A percentile compares a stretch with the other conserved stretches of the same genome.
These are phyloP conservation scores for Paraphoma sp. DNA, from an alignment of 2,329 filamentous ascomycete species.

Conservation along the genomic window DNA sequence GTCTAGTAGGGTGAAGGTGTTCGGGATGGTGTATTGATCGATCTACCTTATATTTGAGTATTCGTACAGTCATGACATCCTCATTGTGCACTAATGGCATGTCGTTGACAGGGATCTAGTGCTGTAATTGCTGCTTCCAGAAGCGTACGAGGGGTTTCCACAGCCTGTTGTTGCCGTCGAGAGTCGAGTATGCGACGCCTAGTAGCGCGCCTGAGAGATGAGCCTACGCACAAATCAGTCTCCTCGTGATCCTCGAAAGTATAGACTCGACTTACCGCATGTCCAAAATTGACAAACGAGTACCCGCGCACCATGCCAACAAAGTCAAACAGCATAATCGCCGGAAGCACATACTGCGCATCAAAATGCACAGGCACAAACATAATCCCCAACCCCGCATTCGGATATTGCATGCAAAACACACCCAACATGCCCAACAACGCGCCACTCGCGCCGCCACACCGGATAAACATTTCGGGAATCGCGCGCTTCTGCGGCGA, in stretches of 20 bases:
- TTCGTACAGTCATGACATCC: too few species aligned
- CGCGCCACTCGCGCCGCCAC: slow-evolving; percentile 44
- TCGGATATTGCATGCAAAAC: slow-evolving; percentile 43
- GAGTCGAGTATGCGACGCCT: slow-evolving; percentile 40
- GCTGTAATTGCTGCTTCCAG: slow-evolving; percentile 33
- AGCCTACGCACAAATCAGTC: slow-evolving; percentile 33
- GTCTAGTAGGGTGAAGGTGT: too few species aligned
- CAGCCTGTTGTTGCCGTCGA: slow-evolving; percentile 40
- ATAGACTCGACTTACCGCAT: slow-evolving; percentile 36
- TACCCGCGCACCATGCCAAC: slow-evolving; percentile 39
- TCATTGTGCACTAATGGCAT: too few species aligned
- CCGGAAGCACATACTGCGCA: slow-evolving; percentile 38
- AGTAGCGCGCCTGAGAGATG: slow-evolving; percentile 40
- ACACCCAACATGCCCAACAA: slow-evolving; percentile 37
- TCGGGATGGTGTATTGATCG: too few species aligned
- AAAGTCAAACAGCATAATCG: slow-evolving; percentile 43
- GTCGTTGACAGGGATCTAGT: background rate
- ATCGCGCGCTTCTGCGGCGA: slow-evolving; percentile 20
- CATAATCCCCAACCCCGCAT: slow-evolving; percentile 36
- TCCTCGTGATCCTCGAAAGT: background rate
- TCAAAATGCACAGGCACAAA: slow-evolving; percentile 41
- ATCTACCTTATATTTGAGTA: too few species aligned
- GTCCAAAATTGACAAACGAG: slow-evolving; percentile 37
- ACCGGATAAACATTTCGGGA: slow-evolving; percentile 32
- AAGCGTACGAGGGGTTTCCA: slow-evolving; percentile 43